Conservation (phyloP, 2,329 filamentous ascomycete genomes). For the Aureobasidium sp. region DNA sequence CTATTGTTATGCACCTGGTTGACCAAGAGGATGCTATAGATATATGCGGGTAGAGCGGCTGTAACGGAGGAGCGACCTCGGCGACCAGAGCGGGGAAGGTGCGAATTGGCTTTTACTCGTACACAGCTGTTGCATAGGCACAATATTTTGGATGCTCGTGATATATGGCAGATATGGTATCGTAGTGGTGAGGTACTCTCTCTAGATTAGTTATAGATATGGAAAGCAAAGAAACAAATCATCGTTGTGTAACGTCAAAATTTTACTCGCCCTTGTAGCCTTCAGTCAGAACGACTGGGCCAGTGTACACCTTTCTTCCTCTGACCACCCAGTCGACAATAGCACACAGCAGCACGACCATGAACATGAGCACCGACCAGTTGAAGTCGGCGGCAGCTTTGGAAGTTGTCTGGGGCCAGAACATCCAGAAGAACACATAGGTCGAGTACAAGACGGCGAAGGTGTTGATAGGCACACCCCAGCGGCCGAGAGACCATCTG, state of each 20-base stretch:
- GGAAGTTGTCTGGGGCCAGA: slow-evolving; percentile 26
- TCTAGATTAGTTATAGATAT: background rate
- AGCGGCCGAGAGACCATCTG: slow-evolving; percentile 33
- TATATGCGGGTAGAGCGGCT: background rate
- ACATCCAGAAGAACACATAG: slow-evolving; percentile 34
- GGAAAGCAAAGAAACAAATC: background rate
- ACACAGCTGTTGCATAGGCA: background rate
- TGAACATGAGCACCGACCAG: slow-evolving; percentile 21
- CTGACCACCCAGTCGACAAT: slow-evolving; percentile 17
- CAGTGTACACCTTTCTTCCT: slow-evolving; percentile 18
- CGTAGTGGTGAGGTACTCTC: background rate
- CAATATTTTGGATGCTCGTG: background rate
- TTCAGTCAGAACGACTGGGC: slow-evolving; percentile 19
- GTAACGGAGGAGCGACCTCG: background rate
- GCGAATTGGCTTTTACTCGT: background rate
- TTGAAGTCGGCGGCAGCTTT: slow-evolving; percentile 19
- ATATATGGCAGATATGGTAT: background rate
- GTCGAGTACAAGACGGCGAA: slow-evolving; percentile 30
- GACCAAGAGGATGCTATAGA: background rate
- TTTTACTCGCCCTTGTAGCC: slow-evolving; percentile 16
- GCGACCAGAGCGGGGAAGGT: slow-evolving; percentile 3
- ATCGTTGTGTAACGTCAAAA: background rate
- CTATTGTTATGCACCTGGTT: background rate
- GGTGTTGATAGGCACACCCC: slow-evolving; percentile 33
- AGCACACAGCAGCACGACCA: slow-evolving; percentile 16